Conservation (phyloP, 83 land plant species). For the Picea engelmannii region DNA sequence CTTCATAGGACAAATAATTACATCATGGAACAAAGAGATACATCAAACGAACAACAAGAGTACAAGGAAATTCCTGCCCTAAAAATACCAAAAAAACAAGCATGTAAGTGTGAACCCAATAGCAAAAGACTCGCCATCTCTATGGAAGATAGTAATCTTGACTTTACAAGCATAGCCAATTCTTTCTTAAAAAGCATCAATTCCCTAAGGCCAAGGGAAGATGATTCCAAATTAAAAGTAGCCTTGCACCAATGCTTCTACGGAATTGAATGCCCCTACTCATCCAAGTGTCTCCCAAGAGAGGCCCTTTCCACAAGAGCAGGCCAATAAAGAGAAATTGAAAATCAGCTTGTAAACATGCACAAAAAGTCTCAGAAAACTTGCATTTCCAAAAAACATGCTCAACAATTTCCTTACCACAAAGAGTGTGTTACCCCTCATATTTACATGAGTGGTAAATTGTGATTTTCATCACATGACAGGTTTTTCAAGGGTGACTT, state of each 20-base stretch:
- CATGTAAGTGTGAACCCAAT: neutral
- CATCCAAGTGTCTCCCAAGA: neutral
- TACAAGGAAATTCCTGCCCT: neutral
- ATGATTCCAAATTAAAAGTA: neutral
- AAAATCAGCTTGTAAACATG: neutral
- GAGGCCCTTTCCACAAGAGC: neutral
- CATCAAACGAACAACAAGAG: neutral
- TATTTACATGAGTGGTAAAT: no score
- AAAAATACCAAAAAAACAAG: neutral
- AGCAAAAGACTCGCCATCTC: neutral
- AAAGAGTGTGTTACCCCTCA: no score
- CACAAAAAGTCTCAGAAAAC: neutral
- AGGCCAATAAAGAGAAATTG: neutral
- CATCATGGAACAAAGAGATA: no score
- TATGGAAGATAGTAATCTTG: neutral
- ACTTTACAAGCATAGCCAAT: neutral
- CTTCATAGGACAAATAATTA: no score
- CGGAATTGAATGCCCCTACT: neutral
- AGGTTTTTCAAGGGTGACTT: no score
- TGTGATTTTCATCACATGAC: no score
- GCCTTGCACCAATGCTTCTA: neutral
- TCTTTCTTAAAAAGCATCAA: neutral
- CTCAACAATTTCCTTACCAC: neutral
- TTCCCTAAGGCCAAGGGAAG: no score
- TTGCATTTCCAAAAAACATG: neutral